Conservation (phyloP, 768 basidiomycete genomes). For the Boletus barrowsii region DNA sequence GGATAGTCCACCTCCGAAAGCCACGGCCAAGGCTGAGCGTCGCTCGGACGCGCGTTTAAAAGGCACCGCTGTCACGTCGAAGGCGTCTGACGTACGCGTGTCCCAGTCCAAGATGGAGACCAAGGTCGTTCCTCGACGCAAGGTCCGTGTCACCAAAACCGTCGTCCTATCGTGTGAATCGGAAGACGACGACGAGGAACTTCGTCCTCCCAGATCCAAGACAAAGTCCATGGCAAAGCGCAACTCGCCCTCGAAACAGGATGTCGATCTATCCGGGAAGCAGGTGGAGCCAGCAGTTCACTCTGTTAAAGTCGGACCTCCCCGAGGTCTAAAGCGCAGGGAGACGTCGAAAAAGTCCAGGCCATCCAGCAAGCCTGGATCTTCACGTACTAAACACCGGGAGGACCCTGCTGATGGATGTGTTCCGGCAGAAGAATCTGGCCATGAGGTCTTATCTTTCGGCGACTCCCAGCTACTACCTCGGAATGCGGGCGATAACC, state of each 20-base stretch:
- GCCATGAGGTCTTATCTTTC: background rate
- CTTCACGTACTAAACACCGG: background rate
- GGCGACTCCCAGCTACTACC: background rate
- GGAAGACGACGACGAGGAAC: conserved; percentile 7
- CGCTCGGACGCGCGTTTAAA: background rate
- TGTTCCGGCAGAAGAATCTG: background rate
- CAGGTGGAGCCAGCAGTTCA: background rate
- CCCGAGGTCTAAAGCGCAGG: conserved; percentile 19
- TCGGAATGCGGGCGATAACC: background rate
- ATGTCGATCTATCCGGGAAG: background rate
- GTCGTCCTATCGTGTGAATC: background rate
- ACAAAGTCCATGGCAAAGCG: background rate
- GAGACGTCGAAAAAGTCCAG: background rate
- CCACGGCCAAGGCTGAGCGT: background rate
- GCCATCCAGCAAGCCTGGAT: background rate
- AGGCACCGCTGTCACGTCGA: background rate
- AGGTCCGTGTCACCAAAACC: background rate
- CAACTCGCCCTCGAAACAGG: background rate
- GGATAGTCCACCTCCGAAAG: background rate
- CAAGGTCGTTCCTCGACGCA: background rate
- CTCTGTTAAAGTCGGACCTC: conserved; percentile 25
- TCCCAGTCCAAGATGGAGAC: background rate
- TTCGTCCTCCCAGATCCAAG: conserved; percentile 1
- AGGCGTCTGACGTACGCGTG: background rate
- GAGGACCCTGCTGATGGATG: background rate